Evolutionary conservation across 352 stramenopile genomes (phyloP).

Genomic region (Phytophthora vignae): DNA sequence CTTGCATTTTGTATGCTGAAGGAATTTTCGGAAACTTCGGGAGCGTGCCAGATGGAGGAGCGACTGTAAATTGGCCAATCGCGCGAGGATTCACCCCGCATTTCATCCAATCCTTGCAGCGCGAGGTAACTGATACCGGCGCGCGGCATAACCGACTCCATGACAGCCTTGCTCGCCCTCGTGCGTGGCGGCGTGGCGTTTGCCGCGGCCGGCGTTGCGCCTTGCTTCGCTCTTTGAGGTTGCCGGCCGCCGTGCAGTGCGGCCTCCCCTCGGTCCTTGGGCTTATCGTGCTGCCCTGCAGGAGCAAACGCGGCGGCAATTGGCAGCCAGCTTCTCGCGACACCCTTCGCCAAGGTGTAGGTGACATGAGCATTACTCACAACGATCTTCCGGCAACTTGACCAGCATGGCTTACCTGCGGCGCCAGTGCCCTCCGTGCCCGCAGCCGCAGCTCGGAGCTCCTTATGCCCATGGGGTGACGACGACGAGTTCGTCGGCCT

Average conservation of each 20-base stretch:
- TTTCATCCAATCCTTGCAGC: conserved; percentile 15
- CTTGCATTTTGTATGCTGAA: conserved; percentile 31
- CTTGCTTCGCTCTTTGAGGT: not conserved
- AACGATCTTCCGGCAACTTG: conserved; percentile 1
- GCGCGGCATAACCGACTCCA: not conserved
- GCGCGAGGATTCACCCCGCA: not conserved
- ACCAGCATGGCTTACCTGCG: not conserved
- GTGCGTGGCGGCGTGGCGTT: not conserved
- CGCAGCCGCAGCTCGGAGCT: not conserved
- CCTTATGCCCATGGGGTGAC: not conserved
- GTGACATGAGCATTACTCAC: conserved; percentile 4
- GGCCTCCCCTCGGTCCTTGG: too few species aligned
- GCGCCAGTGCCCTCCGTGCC: too few species aligned
- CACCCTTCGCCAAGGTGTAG: conserved; percentile 1
- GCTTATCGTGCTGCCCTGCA: not conserved
- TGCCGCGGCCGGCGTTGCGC: not conserved
- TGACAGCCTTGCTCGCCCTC: not conserved
- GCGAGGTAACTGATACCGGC: conserved; percentile 13
- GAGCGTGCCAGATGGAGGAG: conserved; percentile 16
- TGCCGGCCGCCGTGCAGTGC: not conserved
- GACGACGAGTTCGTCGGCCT: conserved; percentile 2
- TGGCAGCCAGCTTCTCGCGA: conserved; percentile 2
- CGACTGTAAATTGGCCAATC: conserved; percentile 14
- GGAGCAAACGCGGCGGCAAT: not conserved
- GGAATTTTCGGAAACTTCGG: conserved; percentile 25